These are phyloP conservation scores for Torulaspora franciscae DNA, from an alignment of 805 yeast genomes.

Conservation along the genomic window DNA sequence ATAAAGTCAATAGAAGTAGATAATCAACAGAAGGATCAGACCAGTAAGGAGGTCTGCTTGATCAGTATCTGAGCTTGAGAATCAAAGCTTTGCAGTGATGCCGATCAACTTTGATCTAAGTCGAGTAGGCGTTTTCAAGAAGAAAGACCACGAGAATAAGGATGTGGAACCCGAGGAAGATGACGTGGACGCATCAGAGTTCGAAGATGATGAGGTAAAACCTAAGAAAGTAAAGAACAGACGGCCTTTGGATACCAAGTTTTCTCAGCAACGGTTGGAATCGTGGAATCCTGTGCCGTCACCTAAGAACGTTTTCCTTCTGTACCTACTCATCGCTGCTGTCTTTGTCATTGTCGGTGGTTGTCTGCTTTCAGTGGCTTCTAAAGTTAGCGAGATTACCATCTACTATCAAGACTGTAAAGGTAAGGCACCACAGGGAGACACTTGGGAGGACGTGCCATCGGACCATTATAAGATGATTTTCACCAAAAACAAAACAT, in stretches of 20 bases:
- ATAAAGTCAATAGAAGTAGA: too few relatives aligned
- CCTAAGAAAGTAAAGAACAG: slow-evolving; percentile 45
- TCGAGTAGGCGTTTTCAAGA: slow-evolving; percentile 31
- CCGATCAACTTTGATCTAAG: slow-evolving; percentile 30
- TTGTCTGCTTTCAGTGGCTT: slow-evolving; percentile 65
- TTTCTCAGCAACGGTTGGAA: slow-evolving; percentile 60
- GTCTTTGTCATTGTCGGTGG: slow-evolving; percentile 89
- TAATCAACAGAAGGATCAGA: too few relatives aligned
- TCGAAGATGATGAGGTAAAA: slow-evolving; percentile 38
- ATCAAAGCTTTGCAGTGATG: background rate
- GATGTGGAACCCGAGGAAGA: slow-evolving; percentile 20
- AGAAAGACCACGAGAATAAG: slow-evolving; percentile 23
- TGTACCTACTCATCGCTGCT: slow-evolving; percentile 67
- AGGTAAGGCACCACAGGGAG: slow-evolving; percentile 42
- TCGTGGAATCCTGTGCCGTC: slow-evolving; percentile 78
- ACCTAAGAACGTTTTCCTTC: slow-evolving; percentile 81
- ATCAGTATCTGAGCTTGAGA: background rate
- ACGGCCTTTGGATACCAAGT: slow-evolving; percentile 69
- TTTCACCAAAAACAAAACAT: slow-evolving; percentile 46
- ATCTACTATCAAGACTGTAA: slow-evolving; percentile 76
- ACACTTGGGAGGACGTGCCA: slow-evolving; percentile 50
- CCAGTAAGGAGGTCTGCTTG: too few relatives aligned
- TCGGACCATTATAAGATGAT: slow-evolving; percentile 49
- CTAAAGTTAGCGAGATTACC: slow-evolving; percentile 63
- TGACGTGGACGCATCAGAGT: slow-evolving; percentile 36